Evolutionary conservation across 805 yeast genomes (phyloP), one percentile per base, ranked within the genome.

Genomic region (Lachancea waltii): DNA sequence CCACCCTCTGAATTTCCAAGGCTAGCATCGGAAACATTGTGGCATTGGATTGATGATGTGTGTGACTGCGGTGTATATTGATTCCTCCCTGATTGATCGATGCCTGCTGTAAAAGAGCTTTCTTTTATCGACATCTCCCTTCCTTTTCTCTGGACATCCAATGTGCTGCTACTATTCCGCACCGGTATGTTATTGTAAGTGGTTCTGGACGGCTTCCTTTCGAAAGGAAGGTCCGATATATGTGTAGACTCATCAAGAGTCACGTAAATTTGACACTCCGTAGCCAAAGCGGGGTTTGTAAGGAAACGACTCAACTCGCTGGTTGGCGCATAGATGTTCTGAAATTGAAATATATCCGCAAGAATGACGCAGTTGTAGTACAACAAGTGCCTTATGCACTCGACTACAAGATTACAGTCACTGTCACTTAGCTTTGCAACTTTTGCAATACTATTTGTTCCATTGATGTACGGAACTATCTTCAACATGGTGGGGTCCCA

Each of bases 401-500:
- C 87, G 38, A 79, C 75, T 2, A 95, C 85, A 35, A 90, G 66
- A 14, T 71, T 66, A 47, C 78, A 79, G 53, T 87, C 94, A 26
- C 95, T 81, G 50, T 84, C 78, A 1, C 96, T 85, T 36, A 87
- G 60, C 36, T 77, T 75, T 14, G 95, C 76, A 26, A 94, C 90
- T 39, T 73, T 71, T 25, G 77, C 69, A 14, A 92, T 77, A 5
- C 92, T 84, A 56, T 90, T 90, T 34, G 87, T 69, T 1, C 99
- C 98, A 52, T 92, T 77, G 35, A 92, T 85, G 48, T 69, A 82
- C 0, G 96, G 95, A 8, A 85, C 63, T 17, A 92, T 84, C 48
- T 83, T 81, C 32, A 86, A 68, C 92, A 92, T 82, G 2, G 97
- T 90, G 1, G 97, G 97, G 60, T 92, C 98, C 97, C 98, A 92